phyloP scores from a whole-genome alignment of 225 moss, liverwort and hornwort species.

The Pleurozium schreberi region DNA sequence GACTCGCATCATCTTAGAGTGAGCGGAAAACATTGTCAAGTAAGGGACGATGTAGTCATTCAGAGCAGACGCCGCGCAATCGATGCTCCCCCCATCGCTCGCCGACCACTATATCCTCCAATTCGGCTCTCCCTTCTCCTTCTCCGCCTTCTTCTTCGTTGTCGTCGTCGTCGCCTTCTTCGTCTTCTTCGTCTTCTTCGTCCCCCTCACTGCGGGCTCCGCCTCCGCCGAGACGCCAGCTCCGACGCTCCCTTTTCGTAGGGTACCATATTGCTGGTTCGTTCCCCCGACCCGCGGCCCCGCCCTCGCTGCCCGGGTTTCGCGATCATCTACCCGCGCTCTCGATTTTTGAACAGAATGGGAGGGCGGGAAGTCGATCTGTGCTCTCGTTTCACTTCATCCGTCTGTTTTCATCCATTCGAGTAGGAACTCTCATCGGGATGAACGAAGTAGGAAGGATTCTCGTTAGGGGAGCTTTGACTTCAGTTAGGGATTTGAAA shows the following conservation, averaged over 20 bases:
- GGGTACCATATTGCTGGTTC: background rate
- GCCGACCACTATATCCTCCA: conserved; percentile 1
- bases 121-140: background rate
- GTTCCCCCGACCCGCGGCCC: background rate
- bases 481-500: background rate
- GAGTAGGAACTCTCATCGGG: background rate
- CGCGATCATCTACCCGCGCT: background rate
- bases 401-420: background rate
- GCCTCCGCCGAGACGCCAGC: background rate
- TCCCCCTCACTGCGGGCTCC: background rate
- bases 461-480: background rate
- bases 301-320: background rate
- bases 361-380: conserved; percentile 20
- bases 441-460: background rate
- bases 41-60: background rate
- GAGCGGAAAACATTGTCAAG: background rate
- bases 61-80: background rate
- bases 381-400: background rate
- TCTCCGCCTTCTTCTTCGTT: background rate
- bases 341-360: conserved; percentile 9
- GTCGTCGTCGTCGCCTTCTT: background rate
- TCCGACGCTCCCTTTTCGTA: background rate
- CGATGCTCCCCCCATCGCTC: conserved; percentile 1
- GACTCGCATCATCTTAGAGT: background rate
- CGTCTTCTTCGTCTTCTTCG: background rate